Evolutionary conservation across 1,284 basidiomycete species (phyloP).

Genomic region (Moesziomyces sp.): DNA sequence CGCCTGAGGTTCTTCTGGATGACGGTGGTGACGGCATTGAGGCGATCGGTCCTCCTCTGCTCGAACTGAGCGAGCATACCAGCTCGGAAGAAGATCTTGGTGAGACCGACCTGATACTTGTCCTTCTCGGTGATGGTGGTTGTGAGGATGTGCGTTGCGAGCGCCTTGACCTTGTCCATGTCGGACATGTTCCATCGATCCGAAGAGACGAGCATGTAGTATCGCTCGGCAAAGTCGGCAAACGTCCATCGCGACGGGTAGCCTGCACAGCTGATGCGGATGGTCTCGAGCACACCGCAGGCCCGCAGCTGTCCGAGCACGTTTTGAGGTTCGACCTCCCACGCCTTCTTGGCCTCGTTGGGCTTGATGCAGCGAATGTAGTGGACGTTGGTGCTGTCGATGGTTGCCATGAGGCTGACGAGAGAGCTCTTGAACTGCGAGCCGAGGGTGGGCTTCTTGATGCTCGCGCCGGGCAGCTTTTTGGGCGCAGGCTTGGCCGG

Average conservation of each 20-base stretch:
- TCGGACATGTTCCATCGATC: constrained; percentile 76
- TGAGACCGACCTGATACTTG: constrained; percentile 96
- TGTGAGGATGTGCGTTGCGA: constrained; percentile 87
- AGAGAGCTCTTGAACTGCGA: constrained; percentile 98
- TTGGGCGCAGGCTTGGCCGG: constrained; percentile 47
- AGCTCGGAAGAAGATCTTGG: constrained; percentile 99
- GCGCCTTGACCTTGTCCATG: constrained; percentile 71
- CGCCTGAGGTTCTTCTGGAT: constrained; percentile 97
- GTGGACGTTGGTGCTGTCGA: constrained; percentile 96
- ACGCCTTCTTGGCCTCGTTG: constrained; percentile 94
- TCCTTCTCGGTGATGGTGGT: constrained; percentile 89
- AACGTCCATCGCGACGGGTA: constrained; percentile 99
- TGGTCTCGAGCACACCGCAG: constrained; percentile 99
- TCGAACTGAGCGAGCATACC: constrained; percentile 99
- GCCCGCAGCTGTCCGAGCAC: constrained; percentile 94
- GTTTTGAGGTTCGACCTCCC: constrained; percentile 96
- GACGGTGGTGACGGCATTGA: constrained; percentile 90
- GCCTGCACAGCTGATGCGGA: constrained; percentile 97
- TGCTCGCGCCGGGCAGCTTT: constrained; percentile 72
- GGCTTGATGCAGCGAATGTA: constrained; percentile 99
- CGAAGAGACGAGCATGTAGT: constrained; percentile 94
- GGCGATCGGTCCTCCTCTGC: constrained; percentile 83
- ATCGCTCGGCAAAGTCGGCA: constrained; percentile 98
- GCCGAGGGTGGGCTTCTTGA: constrained; percentile 93
- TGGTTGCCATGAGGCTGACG: constrained; percentile 94